Evolutionary conservation across 352 stramenopile species (phyloP), one percentile per base, ranked within the genome.

Genomic region (Phytophthora brassicae): DNA sequence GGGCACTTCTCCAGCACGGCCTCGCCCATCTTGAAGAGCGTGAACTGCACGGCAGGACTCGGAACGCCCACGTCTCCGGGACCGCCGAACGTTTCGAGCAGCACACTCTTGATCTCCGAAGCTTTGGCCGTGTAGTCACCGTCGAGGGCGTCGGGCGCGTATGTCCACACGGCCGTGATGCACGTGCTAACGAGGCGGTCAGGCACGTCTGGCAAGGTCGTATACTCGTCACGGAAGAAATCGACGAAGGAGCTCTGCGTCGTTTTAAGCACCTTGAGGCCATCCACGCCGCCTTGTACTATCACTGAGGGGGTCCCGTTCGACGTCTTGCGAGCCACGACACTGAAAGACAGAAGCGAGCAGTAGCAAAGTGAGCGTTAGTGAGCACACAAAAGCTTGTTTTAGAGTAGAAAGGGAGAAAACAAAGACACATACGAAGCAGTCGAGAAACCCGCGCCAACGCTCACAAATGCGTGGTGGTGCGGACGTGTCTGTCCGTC

Each of bases 261-360:
- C 31, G 89, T 97, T 77, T 97, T 97, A 56, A 97, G 84, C 52
- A 96, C 81, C 45, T 84, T 88, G 52, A 94, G 79, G 17, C 74
- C 79, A 42, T 82, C 69, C 11, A 92, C 66, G 26, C 82, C 82
- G 19, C 79, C 77, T 42, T 81, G 66, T 36, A 92, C 62, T 26
- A 74, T 81, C 56, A 92, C 54, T 31, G 73, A 42, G 1, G 70
- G 64, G 26, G 68, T 62, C 13, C 69, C 68, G 11, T 66, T 46
- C 47, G 64, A 45, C 16, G 73, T 59, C 64, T 88, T 90, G 67
- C 70, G 70, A 4, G 72, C 77, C 43, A 84, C 66, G 13, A 86
- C 79, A 55, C 76, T 87, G 50, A 23, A 41, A 29, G 16, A 35
- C 11, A 29, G 1, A 13, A 52, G n/a, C n/a, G n/a, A n/a, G n/a